Evolutionary conservation across 805 yeast species (phyloP).

Genomic region (Brettanomyces sp.): DNA sequence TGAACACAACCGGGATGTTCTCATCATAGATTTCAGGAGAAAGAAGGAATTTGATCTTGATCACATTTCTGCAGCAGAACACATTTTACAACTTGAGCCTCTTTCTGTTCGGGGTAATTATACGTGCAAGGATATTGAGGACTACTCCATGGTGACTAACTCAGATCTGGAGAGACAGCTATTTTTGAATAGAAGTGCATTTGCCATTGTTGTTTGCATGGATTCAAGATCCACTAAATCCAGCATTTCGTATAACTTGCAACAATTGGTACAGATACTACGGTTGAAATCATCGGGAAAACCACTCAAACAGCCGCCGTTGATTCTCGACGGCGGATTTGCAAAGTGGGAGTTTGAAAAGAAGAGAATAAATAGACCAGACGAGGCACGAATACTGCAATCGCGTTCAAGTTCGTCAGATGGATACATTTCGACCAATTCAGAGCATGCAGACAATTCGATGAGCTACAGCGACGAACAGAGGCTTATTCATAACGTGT

Average conservation of each 20-base stretch:
- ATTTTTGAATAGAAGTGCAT: constrained; percentile 45
- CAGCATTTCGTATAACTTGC: constrained; percentile 12
- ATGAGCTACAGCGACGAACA: neutral
- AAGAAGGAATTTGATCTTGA: constrained; percentile 47
- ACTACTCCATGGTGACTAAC: constrained; percentile 44
- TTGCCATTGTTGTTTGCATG: constrained; percentile 58
- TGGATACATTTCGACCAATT: too few species aligned
- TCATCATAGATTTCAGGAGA: constrained; percentile 69
- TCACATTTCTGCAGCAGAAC: constrained; percentile 48
- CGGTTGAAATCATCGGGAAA: constrained; percentile 27
- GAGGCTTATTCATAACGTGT: constrained; percentile 1
- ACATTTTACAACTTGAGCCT: constrained; percentile 73
- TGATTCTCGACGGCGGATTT: constrained; percentile 50
- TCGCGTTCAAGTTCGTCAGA: too few species aligned
- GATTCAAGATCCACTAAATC: constrained; percentile 32
- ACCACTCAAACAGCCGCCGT: constrained; percentile 31
- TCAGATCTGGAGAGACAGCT: constrained; percentile 44
- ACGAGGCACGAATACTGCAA: neutral
- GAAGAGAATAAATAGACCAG: neutral
- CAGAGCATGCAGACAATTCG: neutral
- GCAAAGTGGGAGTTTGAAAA: constrained; percentile 42
- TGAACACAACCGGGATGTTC: constrained; percentile 25
- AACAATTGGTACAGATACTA: constrained; percentile 29
- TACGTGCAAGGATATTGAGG: constrained; percentile 60
- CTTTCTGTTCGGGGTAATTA: constrained; percentile 39